Base-by-base conservation (phyloP, 306 rosid species). In the Biancaea sappan region DNA sequence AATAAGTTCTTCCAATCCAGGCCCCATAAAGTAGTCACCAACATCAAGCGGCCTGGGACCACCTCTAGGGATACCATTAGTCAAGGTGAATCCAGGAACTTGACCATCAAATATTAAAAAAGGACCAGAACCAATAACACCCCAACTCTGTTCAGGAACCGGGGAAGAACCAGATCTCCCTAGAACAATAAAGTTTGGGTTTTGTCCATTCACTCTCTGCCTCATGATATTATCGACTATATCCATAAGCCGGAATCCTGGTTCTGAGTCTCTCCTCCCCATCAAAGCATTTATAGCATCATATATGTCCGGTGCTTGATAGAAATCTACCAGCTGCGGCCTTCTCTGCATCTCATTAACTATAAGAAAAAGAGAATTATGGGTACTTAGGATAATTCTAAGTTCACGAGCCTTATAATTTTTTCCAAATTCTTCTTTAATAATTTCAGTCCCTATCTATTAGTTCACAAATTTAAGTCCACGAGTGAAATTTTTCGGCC, bases 131-230 rank as follows among this genome's bases (percentile, higher is more conserved):
- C 78, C 77, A 1, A 57, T 34, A 43, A 77, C 43, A 9, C 63
- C 83, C 85, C 82, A 84, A 72, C 59, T 75, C 37, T 80, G 87
- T 28, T 82, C 85, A 62, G 86, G 72, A 71, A 59, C 47, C 10
- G 34, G 53, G 28, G 32, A 26, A 13, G 75, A 62, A 47, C 79
- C 69, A 46, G 78, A 63, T 47, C 80, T 63, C 66, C 73, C 75
- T 57, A 83, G 57, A 59, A 80, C 85, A 8, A 83, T 80, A 9
- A 71, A 75, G 71, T 76, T 82, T 21, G 80, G 73, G 54, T 86
- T 37, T 59, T 81, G 69, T 57, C 85, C 88, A 22, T 79, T 72
- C 86, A 79, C 78, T 84, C 90, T 78, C 35, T 78, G 88, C 51
- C 86, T 80, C 72, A 70, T 28, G 21, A 86, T 22, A 46, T 37